Percentiles rank a stretch among this genome's conserved stretches.
These are phyloP conservation scores for Aspergillus piperis DNA, from an alignment of 2,329 filamentous ascomycete genomes.

Conservation along the genomic window DNA sequence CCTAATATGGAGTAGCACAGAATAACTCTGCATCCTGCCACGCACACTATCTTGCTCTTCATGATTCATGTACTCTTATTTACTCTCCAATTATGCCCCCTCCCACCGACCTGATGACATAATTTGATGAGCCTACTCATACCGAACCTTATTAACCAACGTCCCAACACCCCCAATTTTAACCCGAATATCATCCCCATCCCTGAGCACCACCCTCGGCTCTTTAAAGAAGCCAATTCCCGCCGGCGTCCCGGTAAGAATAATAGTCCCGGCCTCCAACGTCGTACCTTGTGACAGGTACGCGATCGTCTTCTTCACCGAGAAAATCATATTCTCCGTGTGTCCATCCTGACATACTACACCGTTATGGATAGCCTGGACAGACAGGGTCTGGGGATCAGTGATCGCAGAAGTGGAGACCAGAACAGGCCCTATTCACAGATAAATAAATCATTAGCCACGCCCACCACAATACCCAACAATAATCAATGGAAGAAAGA, in stretches of 20 bases:
- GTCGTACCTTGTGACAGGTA: slow-evolving; percentile 44
- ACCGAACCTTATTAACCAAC: slow-evolving; percentile 41
- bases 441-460: background rate
- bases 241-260: slow-evolving; percentile 45
- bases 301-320: slow-evolving; percentile 39
- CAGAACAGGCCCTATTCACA: slow-evolving; percentile 37
- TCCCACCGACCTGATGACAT: no score
- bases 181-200: slow-evolving; percentile 44
- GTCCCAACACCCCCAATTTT: slow-evolving; percentile 42
- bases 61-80: no score
- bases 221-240: slow-evolving; percentile 48
- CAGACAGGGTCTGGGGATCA: slow-evolving; percentile 36
- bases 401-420: slow-evolving; percentile 35
- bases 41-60: no score
- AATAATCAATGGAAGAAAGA: no score
- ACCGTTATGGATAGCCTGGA: slow-evolving; percentile 41
- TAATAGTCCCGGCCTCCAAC: slow-evolving; percentile 40
- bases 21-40: no score
- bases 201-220: slow-evolving; percentile 41
- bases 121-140: slow-evolving; percentile 23
- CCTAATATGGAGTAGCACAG: no score
- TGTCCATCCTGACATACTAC: slow-evolving; percentile 32
- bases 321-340: slow-evolving; percentile 42
- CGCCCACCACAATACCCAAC: no score
- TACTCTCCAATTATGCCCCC: no score